phyloP scores from a whole-genome alignment of 257 asterid species.

The Anisodus tanguticus region DNA sequence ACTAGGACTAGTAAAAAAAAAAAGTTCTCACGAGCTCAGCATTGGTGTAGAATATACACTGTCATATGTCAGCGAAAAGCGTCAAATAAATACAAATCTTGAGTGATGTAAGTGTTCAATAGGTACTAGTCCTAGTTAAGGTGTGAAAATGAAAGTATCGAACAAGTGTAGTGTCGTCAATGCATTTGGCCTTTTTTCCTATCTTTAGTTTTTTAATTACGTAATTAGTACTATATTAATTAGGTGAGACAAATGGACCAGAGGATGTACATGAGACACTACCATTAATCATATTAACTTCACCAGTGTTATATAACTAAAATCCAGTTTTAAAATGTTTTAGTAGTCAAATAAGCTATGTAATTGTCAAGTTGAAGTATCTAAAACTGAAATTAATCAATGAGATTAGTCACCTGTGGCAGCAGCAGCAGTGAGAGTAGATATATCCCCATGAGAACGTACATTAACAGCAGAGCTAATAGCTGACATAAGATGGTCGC shows the following conservation, averaged over 20 bases:
- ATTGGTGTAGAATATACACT: too few relatives aligned
- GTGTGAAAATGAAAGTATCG: too few relatives aligned
- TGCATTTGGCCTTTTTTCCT: too few relatives aligned
- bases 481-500: constrained; percentile 91
- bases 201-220: too few relatives aligned
- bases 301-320: too few relatives aligned
- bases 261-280: neutral
- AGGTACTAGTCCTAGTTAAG: too few relatives aligned
- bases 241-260: too few relatives aligned
- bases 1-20: too few relatives aligned
- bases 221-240: too few relatives aligned
- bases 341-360: neutral
- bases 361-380: neutral
- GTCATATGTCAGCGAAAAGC: too few relatives aligned
- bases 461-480: constrained; percentile 94
- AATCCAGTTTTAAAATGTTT: neutral
- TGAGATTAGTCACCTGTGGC: constrained; percentile 65
- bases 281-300: neutral
- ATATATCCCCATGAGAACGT: constrained; percentile 86
- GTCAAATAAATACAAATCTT: neutral
- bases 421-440: constrained; percentile 97
- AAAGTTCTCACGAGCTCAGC: too few relatives aligned
- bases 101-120: neutral
- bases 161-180: too few relatives aligned
- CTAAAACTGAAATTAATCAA: neutral